phyloP scores from a whole-genome alignment of 2,329 filamentous ascomycete genomes.

The Trichoderma sp. region DNA sequence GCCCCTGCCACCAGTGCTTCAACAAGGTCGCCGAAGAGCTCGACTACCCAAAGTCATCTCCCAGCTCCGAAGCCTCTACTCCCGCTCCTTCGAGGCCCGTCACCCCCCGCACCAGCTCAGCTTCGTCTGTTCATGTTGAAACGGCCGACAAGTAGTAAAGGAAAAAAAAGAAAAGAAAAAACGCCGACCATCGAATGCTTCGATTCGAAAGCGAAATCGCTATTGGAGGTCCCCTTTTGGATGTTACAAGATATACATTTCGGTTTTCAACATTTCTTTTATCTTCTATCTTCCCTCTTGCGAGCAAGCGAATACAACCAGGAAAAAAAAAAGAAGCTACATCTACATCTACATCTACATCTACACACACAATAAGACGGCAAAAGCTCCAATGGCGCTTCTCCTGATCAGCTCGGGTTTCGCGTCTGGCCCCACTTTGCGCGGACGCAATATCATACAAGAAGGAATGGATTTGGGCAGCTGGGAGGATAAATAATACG shows the following conservation, averaged over 20 bases:
- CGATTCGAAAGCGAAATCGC: not conserved
- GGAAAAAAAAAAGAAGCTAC: no score
- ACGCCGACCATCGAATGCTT: not conserved
- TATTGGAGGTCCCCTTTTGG: not conserved
- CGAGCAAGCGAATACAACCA: not conserved
- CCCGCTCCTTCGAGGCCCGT: not conserved
- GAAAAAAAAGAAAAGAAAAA: no score
- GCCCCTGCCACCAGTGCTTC: conserved; percentile 38
- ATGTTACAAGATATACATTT: not conserved
- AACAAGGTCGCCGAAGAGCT: conserved; percentile 20
- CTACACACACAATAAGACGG: not conserved
- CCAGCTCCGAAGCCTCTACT: not conserved
- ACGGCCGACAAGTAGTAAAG: conserved; percentile 1
- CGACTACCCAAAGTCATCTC: not conserved
- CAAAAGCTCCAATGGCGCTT: not conserved
- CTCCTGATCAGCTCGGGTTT: not conserved
- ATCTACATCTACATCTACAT: no score
- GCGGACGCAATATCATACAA: not conserved
- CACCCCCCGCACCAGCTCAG: conserved; percentile 2
- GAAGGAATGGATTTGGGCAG: not conserved
- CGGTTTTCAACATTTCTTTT: not conserved
- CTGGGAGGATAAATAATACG: not conserved
- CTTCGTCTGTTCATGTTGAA: not conserved
- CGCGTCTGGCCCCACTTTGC: conserved; percentile 10
- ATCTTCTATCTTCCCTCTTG: not conserved